Conservation (phyloP, 345 rosid species). For the Eucalyptus curtisii region DNA sequence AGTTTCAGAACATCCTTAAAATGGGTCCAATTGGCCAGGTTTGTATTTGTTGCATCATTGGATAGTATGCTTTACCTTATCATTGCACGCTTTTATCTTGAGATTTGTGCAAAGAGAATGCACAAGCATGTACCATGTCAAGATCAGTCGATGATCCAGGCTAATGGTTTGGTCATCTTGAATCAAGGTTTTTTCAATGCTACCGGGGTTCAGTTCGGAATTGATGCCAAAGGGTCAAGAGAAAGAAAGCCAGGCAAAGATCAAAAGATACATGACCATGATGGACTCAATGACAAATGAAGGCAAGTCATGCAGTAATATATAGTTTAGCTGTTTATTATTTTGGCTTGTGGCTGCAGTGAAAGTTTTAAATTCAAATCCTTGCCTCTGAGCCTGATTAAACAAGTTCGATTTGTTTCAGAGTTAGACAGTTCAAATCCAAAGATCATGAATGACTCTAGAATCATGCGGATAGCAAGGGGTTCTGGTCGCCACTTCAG, state of each 20-base stretch:
- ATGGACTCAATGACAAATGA: slow-evolving; percentile 99
- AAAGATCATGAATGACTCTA: slow-evolving; percentile 63
- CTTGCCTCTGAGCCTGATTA: background rate
- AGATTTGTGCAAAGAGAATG: background rate
- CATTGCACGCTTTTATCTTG: background rate
- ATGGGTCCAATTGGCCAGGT: slow-evolving; percentile 97
- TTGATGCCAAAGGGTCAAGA: slow-evolving; percentile 92
- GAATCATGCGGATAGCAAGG: slow-evolving; percentile 79
- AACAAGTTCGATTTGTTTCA: slow-evolving; percentile 3
- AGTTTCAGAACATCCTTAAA: slow-evolving; percentile 71
- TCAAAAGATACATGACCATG: slow-evolving; percentile 93
- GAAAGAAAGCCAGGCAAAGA: slow-evolving; percentile 93
- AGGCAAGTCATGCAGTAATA: slow-evolving; percentile 13
- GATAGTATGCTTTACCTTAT: background rate
- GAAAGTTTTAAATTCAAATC: background rate
- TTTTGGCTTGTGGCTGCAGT: background rate
- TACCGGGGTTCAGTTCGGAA: slow-evolving; percentile 81
- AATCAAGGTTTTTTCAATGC: slow-evolving; percentile 77
- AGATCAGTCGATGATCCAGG: background rate
- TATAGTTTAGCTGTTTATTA: background rate
- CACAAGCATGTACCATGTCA: background rate
- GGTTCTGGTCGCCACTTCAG: slow-evolving; percentile 68
- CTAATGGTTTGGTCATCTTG: background rate
- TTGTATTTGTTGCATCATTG: background rate
- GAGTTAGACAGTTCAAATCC: slow-evolving; percentile 85